Evolutionary conservation across 1,139 yeast genomes (phyloP).

Genomic region (Yamadazyma atlantica): DNA sequence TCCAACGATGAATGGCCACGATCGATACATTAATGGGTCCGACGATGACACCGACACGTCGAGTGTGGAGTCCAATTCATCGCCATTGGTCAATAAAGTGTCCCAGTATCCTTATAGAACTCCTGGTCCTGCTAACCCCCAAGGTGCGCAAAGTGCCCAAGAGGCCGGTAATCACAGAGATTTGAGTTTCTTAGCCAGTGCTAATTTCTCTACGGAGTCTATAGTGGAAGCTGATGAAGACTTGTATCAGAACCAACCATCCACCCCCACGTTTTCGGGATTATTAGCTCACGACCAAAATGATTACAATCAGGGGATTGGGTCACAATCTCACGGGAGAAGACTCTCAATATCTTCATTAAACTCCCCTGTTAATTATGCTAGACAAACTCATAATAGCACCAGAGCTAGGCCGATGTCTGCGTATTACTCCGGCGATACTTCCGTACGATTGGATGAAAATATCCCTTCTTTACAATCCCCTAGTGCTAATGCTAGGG

Average conservation of each 20-base stretch:
- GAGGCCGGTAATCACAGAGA: slow-evolving; percentile 4
- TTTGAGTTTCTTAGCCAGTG: slow-evolving; percentile 29
- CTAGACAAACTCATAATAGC: background rate
- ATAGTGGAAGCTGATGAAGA: slow-evolving; percentile 21
- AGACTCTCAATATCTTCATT: slow-evolving; percentile 25
- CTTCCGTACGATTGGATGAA: slow-evolving; percentile 11
- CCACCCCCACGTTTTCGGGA: background rate
- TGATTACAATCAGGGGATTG: background rate
- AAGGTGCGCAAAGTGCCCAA: background rate
- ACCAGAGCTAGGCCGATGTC: slow-evolving; percentile 38
- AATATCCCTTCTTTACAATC: slow-evolving; percentile 8
- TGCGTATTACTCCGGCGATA: slow-evolving; percentile 25
- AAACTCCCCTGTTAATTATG: slow-evolving; percentile 17
- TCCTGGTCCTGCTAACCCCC: background rate
- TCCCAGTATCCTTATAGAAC: background rate
- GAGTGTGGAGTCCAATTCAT: slow-evolving; percentile 10
- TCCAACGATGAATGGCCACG: no score
- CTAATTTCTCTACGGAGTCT: slow-evolving; percentile 48
- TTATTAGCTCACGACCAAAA: background rate
- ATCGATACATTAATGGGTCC: background rate
- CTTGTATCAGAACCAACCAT: background rate
- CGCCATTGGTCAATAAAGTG: slow-evolving; percentile 9
- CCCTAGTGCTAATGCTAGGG: slow-evolving; percentile 3
- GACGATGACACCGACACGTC: slow-evolving; percentile 8
- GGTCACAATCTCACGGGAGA: slow-evolving; percentile 12